Base-by-base conservation (phyloP, 2,329 filamentous ascomycete genomes). In the Scedosporium apiospermum region DNA sequence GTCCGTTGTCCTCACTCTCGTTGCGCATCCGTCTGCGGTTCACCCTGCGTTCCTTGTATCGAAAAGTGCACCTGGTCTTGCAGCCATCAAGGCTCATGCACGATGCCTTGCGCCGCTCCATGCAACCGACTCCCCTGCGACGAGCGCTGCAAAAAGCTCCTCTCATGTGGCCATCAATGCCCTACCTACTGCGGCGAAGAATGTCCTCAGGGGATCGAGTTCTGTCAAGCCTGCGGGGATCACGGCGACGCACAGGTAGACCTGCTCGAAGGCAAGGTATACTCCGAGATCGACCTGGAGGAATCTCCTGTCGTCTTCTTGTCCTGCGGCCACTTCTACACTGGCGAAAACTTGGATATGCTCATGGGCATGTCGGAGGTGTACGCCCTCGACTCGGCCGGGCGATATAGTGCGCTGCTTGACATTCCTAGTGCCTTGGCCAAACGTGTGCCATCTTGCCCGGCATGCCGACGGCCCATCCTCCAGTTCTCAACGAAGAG, bases 61-160 rank as follows among this genome's bases (percentile, higher is more conserved):
- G 80, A 84, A 62, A 69, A 71, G 16, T 66, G 70, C 2, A 88
- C 85, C 64, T 72, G 76, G 1, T 85, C 80, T 44, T 68, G 69
- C 6, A 87, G 84, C 61, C 76, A 77, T 3, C 85, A 88, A 67
- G 69, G 72, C 55, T 73, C 67, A 0, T 82, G 78, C 62, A 69
- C 70, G 0, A 75, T 84, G 75, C 82, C 82, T 2, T 90, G 88
- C 64, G 82, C 84, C 0, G 86, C 82, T 0, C 86, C 88, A 0
- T 91, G 87, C 67, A 76, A 88, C 65, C 80, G 83, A 69, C 68
- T 88, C 0, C 88, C 87, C 2, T 91, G 87, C 69, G 80, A 80
- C 4, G 68, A 77, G 67, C 76, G 87, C n/a, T 91, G 87, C 67
- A 65, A 72, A 1, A 75, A 80, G 44, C 18, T 62, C 0, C 71